Conservation (phyloP, 257 asterid genomes). For the Vinca minor region DNA sequence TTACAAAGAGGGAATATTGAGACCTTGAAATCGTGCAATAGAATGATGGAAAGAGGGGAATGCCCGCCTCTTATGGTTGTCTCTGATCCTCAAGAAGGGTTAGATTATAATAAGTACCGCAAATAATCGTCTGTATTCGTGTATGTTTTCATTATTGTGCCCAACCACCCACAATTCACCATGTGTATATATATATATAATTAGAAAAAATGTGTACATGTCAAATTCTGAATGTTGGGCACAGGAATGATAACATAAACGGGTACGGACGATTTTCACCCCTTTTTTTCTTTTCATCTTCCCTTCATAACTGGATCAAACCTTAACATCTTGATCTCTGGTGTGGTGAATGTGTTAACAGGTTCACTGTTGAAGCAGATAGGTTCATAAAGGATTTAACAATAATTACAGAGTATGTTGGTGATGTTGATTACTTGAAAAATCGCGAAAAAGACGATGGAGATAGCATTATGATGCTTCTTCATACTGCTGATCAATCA, state of each 20-base stretch:
- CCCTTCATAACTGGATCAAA: neutral
- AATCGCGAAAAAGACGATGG: constrained; percentile 71
- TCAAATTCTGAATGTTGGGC: too few relatives aligned
- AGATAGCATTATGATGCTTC: constrained; percentile 96
- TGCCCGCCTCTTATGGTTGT: constrained; percentile 91
- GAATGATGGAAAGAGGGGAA: constrained; percentile 84
- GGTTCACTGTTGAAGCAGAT: constrained; percentile 93
- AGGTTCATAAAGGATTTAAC: constrained; percentile 64
- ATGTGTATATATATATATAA: too few relatives aligned
- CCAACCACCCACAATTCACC: too few relatives aligned
- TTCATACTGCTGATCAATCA: constrained; percentile 51
- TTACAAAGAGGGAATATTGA: constrained; percentile 59
- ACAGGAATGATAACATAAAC: too few relatives aligned
- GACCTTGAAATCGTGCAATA: constrained; percentile 61
- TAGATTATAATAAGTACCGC: constrained; percentile 6
- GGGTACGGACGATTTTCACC: too few relatives aligned
- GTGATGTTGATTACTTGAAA: constrained; percentile 76
- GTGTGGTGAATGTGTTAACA: too few relatives aligned
- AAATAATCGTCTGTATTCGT: too few relatives aligned
- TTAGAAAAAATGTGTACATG: too few relatives aligned
- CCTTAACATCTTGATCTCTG: constrained; percentile 5
- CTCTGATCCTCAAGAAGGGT: constrained; percentile 84
- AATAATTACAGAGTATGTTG: constrained; percentile 84
- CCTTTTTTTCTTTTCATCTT: neutral
- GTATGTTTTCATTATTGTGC: too few relatives aligned